Evolutionary conservation across 2,329 filamentous ascomycete species (phyloP), one percentile per base, ranked within the genome.

Genomic region (Nigrospora osmanthi): DNA sequence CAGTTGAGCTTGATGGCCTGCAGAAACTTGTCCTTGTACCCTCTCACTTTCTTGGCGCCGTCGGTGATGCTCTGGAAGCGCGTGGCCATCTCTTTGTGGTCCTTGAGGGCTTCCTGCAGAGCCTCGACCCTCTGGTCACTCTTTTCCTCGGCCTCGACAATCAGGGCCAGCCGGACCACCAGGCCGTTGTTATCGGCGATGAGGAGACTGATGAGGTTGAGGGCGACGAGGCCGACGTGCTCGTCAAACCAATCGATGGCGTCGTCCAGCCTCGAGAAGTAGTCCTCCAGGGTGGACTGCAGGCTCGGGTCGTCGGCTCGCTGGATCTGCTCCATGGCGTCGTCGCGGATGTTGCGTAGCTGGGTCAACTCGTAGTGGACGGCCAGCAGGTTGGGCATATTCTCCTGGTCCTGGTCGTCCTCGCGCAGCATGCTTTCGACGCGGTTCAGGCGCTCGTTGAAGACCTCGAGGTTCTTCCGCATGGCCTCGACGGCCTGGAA

Each of bases 21-120:
- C 35, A 95, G 66, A 62, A 97, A 96, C 62, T 95, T 95, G 56
- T 95, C 87, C 70, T 97, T 98, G 71, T 98, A 98, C 3, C 91
- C 93, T 52, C 91, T 83, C 43, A 94, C 81, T 52, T 89, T 87
- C 65, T 94, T 94, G 17, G 91, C 89, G 1, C 91, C 91, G 52
- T 91, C 86, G 11, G 90, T 91, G 66, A 98, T 95, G 55, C 89
- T 91, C 68, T 95, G 90, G 71, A 98, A 95, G 42, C 91, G 80
- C 39, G 84, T 84, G 11, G 90, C 93, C 60, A 98, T 85, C 62
- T 97, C 91, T 62, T 91, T 89, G 66, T 97, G 94, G 59, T 97
- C 91, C 58, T 88, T 89, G 62, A 97, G 83, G 0, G 93, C 94
- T 57, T 97, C 91, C 61, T 96, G 90, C 51, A 98, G 71, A 2